These are phyloP conservation scores for Ceratocystis harringtonii DNA, from an alignment of 2,329 filamentous ascomycete genomes.

Conservation along the genomic window DNA sequence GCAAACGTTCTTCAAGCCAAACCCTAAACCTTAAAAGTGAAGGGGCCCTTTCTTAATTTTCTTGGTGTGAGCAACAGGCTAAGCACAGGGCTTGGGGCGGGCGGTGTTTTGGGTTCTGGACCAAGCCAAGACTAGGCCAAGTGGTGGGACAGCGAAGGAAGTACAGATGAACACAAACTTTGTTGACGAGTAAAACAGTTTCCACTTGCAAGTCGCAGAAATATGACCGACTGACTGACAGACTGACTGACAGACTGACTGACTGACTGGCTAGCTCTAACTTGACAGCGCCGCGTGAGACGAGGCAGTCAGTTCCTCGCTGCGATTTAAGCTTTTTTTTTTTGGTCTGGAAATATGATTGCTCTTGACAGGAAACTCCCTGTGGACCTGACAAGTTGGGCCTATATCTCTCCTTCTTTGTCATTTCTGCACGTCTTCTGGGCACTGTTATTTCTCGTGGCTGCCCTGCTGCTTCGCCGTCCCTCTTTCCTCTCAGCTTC, in stretches of 20 bases:
- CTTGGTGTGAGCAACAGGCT: too few relatives aligned
- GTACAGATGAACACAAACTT: background rate
- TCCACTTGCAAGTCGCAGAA: background rate
- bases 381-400: too few relatives aligned
- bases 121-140: background rate
- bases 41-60: background rate
- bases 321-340: background rate
- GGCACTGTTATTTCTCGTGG: background rate
- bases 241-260: background rate
- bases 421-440: background rate
- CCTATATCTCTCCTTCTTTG: background rate
- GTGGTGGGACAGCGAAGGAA: background rate
- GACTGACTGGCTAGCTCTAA: too few relatives aligned
- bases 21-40: slow-evolving; percentile 2
- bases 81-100: background rate
- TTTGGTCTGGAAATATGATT: too few relatives aligned
- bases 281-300: too few relatives aligned
- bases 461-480: background rate
- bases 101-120: background rate
- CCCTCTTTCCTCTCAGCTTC: background rate
- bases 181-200: background rate
- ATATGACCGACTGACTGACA: background rate
- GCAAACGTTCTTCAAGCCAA: background rate
- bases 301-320: background rate
- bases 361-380: too few relatives aligned